phyloP scores from a whole-genome alignment of 305 asterid genomes.

The Fraxinus ornus region DNA sequence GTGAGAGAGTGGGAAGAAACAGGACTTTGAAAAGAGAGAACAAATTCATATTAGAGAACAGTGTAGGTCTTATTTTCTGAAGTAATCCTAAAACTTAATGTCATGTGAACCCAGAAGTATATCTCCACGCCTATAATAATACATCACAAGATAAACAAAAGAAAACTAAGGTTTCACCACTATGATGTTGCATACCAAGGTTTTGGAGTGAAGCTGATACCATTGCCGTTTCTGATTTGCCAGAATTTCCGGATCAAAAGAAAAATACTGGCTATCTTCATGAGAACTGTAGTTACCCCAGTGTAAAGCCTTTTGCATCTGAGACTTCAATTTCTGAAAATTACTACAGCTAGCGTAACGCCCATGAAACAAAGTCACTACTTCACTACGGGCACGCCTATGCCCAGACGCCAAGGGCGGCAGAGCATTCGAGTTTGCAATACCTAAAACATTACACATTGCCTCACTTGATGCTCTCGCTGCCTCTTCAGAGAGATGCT shows the following conservation, averaged over 20 bases:
- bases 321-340: conserved; percentile 64
- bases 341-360: conserved; percentile 36
- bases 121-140: conserved; percentile 7
- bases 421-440: conserved; percentile 25
- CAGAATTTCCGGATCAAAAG: conserved; percentile 88
- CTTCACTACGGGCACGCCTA: conserved; percentile 71
- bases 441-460: conserved; percentile 39
- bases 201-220: conserved; percentile 76
- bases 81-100: neutral
- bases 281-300: conserved; percentile 52
- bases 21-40: neutral
- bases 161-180: conserved; percentile 11
- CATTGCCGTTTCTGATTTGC: conserved; percentile 94
- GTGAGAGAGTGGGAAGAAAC: neutral
- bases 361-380: conserved; percentile 36
- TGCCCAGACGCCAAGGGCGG: conserved; percentile 38
- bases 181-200: conserved; percentile 53
- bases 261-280: conserved; percentile 41
- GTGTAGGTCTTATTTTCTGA: neutral
- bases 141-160: neutral
- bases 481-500: conserved; percentile 54
- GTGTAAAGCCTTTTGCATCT: conserved; percentile 67
- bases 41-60: neutral
- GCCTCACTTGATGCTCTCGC: conserved; percentile 64
- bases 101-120: conserved; percentile 4